Evolutionary conservation across 352 stramenopile genomes (phyloP), one percentile per base, ranked within the genome.

Genomic region (Pythium utonaiense): DNA sequence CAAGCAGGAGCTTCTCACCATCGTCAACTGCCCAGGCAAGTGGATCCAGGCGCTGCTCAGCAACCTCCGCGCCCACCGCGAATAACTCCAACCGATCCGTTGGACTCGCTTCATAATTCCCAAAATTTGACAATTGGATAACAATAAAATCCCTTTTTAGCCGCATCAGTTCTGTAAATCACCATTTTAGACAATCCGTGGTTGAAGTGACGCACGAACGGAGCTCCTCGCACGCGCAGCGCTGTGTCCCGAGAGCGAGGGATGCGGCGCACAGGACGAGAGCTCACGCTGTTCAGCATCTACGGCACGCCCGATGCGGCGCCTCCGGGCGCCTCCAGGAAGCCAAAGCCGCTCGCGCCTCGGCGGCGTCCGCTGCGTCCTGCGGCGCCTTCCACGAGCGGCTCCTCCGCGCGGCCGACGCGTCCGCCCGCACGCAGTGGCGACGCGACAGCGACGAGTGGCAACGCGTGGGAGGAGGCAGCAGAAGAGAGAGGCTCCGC

Each of bases 201-300:
- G 40, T 47, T 47, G 40, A 47, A 47, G 40, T 47, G 7, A 21
- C n/a, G n/a, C n/a, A n/a, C n/a, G n/a, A n/a, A n/a, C n/a, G n/a
- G n/a, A n/a, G n/a, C n/a, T n/a, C n/a, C n/a, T n/a, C n/a, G n/a
- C n/a, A n/a, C n/a, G n/a, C n/a, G n/a, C n/a, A n/a, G n/a, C n/a
- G n/a, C n/a, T n/a, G n/a, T n/a, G n/a, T n/a, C n/a, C n/a, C n/a
- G n/a, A 25, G 7, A 57, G 16, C 7, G 33, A 6, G 19, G 5
- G 25, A 69, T 56, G 54, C 27, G 31, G 2, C 62, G 50, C 48
- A 57, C 61, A 7, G 61, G 54, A 10, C 33, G 62, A 44, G 55
- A 69, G 47, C 63, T 70, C 10, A 70, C 63, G 63, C 47, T 70
- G 24, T 57, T 59, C 21, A 38, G 63, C 28, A 65, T 70, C 42